Base-by-base conservation (phyloP, 768 basidiomycete species). In the Coprinopsis cinerea region DNA sequence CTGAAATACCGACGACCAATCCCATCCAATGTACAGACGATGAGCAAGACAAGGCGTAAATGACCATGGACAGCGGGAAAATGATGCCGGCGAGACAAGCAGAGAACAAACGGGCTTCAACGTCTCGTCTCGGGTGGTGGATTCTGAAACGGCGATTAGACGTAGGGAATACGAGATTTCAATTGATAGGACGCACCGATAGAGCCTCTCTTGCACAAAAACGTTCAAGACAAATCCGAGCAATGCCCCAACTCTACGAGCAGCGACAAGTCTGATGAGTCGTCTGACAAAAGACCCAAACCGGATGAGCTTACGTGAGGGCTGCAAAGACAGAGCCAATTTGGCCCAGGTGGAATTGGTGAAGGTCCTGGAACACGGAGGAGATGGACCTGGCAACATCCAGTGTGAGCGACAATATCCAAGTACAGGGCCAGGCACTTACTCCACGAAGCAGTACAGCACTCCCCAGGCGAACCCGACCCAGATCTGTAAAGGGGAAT, bases 381-480 rank as follows among this genome's bases (percentile, higher is more conserved):
- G 74, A 65, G 41, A 84, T 71, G 0, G 82, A 82, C 46, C 82
- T 81, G 56, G 4, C 18, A 6, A 35, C 37, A 34, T 25, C 2
- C 24, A 14, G 17, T 22, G 30, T 37, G 30, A 27, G 35, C 27
- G 6, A 10, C 11, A 23, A 13, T 51, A n/a, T 20, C 27, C 18
- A 9, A 18, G 22, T 10, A 34, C 7, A 40, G 44, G 18, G 30
- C 27, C 48, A 55, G 37, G 14, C 22, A 58, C 67, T 26, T 57
- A 83, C 81, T 79, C 78, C 25, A 87, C 70, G 59, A 89, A 66
- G 47, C 79, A 81, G 57, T 78, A 92, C 18, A 83, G 62, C 4
- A 88, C 77, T 0, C 88, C 88, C 88, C 88, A 92, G 0, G 77
- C 75, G 51, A 91, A 81, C 45, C 82, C 81, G 25, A 82, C 66